phyloP scores from a whole-genome alignment of 768 basidiomycete species.

The Myochromella boudieri region DNA sequence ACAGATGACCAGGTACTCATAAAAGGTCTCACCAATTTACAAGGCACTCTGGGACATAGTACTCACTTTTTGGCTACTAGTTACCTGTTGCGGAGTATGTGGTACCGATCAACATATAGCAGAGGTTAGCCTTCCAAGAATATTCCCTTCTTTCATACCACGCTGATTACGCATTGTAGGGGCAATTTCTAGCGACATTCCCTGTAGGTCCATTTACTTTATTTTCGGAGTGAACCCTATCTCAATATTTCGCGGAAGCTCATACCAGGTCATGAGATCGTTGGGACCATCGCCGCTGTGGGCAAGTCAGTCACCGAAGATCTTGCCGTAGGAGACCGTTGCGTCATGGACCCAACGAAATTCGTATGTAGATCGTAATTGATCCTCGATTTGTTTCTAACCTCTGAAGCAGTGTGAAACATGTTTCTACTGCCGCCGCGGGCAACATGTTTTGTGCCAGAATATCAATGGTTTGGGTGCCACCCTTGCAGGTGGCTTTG shows the following conservation, averaged over 20 bases:
- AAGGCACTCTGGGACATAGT: background rate
- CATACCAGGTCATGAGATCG: conserved; percentile 43
- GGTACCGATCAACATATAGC: conserved; percentile 58
- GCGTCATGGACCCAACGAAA: conserved; percentile 62
- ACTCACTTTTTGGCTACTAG: no score
- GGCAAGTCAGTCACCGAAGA: conserved; percentile 58
- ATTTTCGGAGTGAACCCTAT: background rate
- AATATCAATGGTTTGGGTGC: conserved; percentile 67
- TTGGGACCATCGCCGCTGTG: conserved; percentile 20
- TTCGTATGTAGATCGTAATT: conserved; percentile 31
- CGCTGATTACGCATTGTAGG: conserved; percentile 32
- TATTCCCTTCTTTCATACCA: conserved; percentile 3
- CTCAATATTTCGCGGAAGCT: conserved; percentile 33
- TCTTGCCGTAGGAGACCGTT: conserved; percentile 63
- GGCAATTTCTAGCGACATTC: conserved; percentile 71
- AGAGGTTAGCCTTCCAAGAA: conserved; percentile 39
- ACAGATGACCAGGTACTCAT: conserved; percentile 57
- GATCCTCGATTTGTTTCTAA: background rate
- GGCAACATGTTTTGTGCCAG: conserved; percentile 69
- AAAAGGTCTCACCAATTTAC: conserved; percentile 41
- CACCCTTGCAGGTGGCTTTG: conserved; percentile 69
- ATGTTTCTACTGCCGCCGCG: conserved; percentile 76
- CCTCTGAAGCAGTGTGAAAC: conserved; percentile 31
- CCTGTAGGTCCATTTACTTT: conserved; percentile 43
- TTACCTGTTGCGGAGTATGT: conserved; percentile 51